Base-by-base conservation (phyloP, 345 rosid species). In the Arabis hirsuta region DNA sequence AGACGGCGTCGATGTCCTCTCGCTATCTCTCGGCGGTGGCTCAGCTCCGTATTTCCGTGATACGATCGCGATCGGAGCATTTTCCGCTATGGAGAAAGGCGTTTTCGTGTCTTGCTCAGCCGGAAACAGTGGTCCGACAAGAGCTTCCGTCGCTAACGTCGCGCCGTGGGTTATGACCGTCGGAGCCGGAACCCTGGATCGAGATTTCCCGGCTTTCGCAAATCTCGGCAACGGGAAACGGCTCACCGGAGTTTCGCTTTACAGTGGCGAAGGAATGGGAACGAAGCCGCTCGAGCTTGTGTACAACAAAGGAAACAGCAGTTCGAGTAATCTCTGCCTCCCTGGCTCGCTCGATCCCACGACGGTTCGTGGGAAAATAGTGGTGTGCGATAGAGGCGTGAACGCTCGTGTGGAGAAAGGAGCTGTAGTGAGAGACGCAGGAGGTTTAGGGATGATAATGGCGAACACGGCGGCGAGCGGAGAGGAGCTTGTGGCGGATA, bases 161-260 rank as follows among this genome's bases (percentile, higher is more conserved):
- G 97, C 98, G 4, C 98, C 98, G 0, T 93, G 98, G 98, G 86
- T 90, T 14, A 79, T 89, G 90, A 93, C 97, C 6, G 98, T 93
- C 12, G 98, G 98, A 0, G 97, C 98, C 5, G 90, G 94, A 1
- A 90, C 97, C 4, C 61, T 93, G 39, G 98, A 93, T 76, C 85
- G 98, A 2, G 87, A 89, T 62, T 88, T 93, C 38, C 94, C 92
- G 2, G 98, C 98, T n/a, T 84, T 67, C 54, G 94, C 84, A 0
- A 29, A 38, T 27, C 82, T 90, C 0, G 96, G 96, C 2, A 80
- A 85, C 61, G 77, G 81, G 48, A 62, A 75, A 6, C 65, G 74
- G 12, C 81, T 82, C 46, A 64, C 51, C 2, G 97, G 98, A 0
- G 96, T 85, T 13, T 93, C 97, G 6, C 88, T 93, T 7, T 93